Base-by-base conservation (phyloP, 1,139 yeast species). In the Saccharomyces hybrid region DNA sequence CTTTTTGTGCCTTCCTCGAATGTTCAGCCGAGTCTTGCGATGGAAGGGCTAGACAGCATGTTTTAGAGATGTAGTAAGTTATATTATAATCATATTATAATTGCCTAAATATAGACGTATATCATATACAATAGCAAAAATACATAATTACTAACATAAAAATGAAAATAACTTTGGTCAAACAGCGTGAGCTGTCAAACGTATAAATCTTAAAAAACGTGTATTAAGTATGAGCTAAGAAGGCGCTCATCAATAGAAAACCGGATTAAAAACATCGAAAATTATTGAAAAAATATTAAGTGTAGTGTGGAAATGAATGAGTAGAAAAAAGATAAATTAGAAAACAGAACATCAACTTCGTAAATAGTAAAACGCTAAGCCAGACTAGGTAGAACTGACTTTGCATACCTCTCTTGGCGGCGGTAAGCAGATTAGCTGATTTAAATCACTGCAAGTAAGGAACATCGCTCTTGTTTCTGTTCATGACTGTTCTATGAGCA, bases 401-500 rank as follows among this genome's bases (percentile, higher is more conserved):
- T 38, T 6, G 13, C 9, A 5, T 16, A 11, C 11, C 23, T 38
- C 13, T 9, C 11, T 19, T 23, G 9, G 44, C 19, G 44, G 44
- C 42, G 9, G n/a, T 16, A 19, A 16, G 44, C 44, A 19, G n/a
- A 38, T 13, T 11, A 38, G 25, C n/a, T 4, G n/a, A 38, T 19
- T 8, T 9, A 5, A 19, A 48, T 42, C 29, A 46, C 47, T 47
- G 53, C 38, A 58, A 46, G 27, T 49, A 47, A 47, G 61, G 61
- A 23, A 58, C 57, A 46, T 50, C 57, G 25, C 46, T 50, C 46
- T 58, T 58, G 27, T 58, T 51, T 46, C 55, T 57, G 48, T 57
- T 57, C 58, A 58, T 58, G 13, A 53, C 56, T 9, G 49, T 55
- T 46, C 56, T 55, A 27, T 58, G 61, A 19, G 58, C 52, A 25